Evolutionary conservation across 23 red algal species (phyloP).

Genomic region (Rhodosorus marinus): DNA sequence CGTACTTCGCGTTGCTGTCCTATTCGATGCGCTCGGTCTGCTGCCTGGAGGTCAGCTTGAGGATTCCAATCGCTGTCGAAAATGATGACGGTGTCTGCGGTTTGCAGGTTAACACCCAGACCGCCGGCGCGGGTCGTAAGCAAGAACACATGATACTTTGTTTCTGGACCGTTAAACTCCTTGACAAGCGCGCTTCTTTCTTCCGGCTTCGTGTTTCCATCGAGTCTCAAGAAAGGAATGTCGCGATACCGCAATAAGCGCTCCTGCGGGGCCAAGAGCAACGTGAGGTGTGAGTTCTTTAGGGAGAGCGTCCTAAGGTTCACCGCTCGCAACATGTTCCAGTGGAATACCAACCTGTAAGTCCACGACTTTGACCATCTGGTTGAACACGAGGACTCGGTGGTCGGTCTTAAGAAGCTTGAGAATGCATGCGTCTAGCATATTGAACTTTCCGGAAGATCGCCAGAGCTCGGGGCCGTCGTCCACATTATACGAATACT

Average conservation of each 20-base stretch:
- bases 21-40: conserved; percentile 95
- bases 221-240: conserved; percentile 69
- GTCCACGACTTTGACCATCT: conserved; percentile 97
- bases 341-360: too few species aligned
- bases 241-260: conserved; percentile 52
- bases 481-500: conserved; percentile 26
- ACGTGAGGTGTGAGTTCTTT: too few species aligned
- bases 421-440: conserved; percentile 65
- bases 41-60: conserved; percentile 88
- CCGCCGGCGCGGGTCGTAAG: conserved; percentile 94
- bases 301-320: too few species aligned
- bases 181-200: conserved; percentile 55
- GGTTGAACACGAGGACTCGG: conserved; percentile 92
- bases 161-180: conserved; percentile 53
- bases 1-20: conserved; percentile 77
- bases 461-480: conserved; percentile 51
- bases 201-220: conserved; percentile 73
- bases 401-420: conserved; percentile 86
- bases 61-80: conserved; percentile 99
- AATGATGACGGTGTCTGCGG: conserved; percentile 99
- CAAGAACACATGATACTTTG: conserved; percentile 81
- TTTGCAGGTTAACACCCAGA: conserved; percentile 93
- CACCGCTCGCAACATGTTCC: conserved; percentile 8
- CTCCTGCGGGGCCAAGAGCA: too few species aligned
- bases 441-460: conserved; percentile 88